phyloP scores from a whole-genome alignment of 352 stramenopile species.

The Halophytophthora polymorphica region DNA sequence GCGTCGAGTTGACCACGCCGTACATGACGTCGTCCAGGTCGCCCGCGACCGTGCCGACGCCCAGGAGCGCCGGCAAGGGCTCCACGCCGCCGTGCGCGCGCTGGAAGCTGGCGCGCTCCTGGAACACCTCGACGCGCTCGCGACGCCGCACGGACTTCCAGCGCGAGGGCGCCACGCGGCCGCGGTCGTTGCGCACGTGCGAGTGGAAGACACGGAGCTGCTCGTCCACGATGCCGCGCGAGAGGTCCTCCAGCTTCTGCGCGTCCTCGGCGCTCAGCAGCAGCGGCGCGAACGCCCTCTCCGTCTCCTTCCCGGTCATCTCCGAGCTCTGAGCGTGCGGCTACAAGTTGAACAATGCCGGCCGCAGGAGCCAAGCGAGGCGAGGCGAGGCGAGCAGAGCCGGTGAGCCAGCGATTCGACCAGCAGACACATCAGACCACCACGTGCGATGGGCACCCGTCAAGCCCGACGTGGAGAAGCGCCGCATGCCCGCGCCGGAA shows the following conservation, averaged over 20 bases:
- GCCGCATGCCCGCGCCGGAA: no score
- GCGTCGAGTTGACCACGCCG: slow-evolving; percentile 25
- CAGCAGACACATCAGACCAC: no score
- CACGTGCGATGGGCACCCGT: no score
- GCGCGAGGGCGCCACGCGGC: slow-evolving; percentile 17
- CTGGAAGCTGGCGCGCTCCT: slow-evolving; percentile 15
- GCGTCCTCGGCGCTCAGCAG: slow-evolving; percentile 19
- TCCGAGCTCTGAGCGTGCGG: not conserved
- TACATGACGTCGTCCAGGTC: slow-evolving; percentile 40
- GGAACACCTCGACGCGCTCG: slow-evolving; percentile 30
- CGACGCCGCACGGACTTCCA: slow-evolving; percentile 44
- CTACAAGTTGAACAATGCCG: slow-evolving; percentile 13
- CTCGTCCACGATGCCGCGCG: slow-evolving; percentile 26
- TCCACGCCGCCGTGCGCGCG: not conserved
- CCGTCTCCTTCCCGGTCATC: slow-evolving; percentile 21
- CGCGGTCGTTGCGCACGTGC: slow-evolving; percentile 19
- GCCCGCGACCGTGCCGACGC: slow-evolving; percentile 30
- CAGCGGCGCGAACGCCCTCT: slow-evolving; percentile 27
- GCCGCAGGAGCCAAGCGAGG: no score
- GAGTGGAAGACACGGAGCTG: slow-evolving; percentile 30
- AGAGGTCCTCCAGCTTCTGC: slow-evolving; percentile 26
- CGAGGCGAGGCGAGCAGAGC: no score
- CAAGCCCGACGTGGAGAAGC: no score
- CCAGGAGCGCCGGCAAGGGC: slow-evolving; percentile 3
- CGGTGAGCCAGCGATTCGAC: no score